Conservation (phyloP, 306 rosid species). For the Comarum palustre region DNA sequence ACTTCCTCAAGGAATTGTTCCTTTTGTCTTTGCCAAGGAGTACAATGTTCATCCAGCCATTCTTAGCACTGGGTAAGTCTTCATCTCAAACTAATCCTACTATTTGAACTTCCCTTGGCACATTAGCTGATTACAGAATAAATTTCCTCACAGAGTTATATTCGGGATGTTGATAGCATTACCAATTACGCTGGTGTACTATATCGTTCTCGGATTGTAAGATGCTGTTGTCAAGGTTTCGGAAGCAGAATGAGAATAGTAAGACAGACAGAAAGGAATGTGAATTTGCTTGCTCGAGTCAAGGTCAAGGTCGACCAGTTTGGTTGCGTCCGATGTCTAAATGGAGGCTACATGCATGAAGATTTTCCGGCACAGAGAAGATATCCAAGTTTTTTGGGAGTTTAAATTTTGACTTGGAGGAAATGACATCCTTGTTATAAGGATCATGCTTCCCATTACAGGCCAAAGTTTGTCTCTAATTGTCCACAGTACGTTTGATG, state of each 20-base stretch:
- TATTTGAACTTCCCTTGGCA: not conserved
- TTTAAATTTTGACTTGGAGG: constrained; percentile 33
- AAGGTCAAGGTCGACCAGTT: not conserved
- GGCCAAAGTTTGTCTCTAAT: constrained; percentile 34
- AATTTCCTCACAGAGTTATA: constrained; percentile 37
- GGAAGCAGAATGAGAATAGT: constrained; percentile 7
- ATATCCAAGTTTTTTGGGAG: constrained; percentile 39
- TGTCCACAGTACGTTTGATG: constrained; percentile 29
- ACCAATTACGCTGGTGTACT: constrained; percentile 47
- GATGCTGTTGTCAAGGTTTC: not conserved
- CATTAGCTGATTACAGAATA: not conserved
- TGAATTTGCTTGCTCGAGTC: not conserved
- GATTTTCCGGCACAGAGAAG: constrained; percentile 18
- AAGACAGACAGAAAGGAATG: not conserved
- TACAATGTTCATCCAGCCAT: constrained; percentile 94
- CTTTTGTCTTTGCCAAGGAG: constrained; percentile 96
- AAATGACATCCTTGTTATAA: constrained; percentile 20
- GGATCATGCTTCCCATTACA: constrained; percentile 28
- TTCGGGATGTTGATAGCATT: constrained; percentile 51
- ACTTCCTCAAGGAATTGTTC: constrained; percentile 96
- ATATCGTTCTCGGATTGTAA: constrained; percentile 44
- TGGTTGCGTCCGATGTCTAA: constrained; percentile 8
- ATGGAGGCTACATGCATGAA: not conserved
- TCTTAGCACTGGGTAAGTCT: constrained; percentile 82
- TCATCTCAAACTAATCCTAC: not conserved